Base-by-base conservation (phyloP, 805 yeast species). In the Candida nemodendra region DNA sequence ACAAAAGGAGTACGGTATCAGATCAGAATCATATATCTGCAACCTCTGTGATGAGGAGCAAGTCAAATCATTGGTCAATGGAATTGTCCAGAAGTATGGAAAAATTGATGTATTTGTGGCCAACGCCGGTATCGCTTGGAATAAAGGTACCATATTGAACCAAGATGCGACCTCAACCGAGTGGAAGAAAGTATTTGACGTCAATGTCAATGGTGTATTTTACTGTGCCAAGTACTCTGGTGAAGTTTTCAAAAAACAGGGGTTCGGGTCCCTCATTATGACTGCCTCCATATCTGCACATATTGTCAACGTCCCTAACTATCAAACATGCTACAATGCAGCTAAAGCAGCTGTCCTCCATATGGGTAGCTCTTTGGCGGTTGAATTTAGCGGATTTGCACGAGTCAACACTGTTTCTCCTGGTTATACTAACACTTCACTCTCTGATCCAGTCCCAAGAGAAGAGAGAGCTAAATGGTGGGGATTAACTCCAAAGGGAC, bases 271-370 rank as follows among this genome's bases (percentile, higher is more conserved):
- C 6, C 56, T 72, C 42, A 64, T 72, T 41, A 66, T 71, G 60
- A 72, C 78, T 13, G 77, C 75, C 5, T 71, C 76, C 16, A 72
- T 72, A 76, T 68, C 74, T 13, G 77, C 70, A 11, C 76, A 70
- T 57, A 72, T 72, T 48, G 74, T 69, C 44, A 72, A 72, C 42
- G 71, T 68, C 34, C 78, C 78, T 34, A 67, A 69, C 46, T 62
- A 63, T 45, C 77, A 72, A 50, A 70, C 74, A 36, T 65, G 66
- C 27, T 70, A 70, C 53, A 70, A 70, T 44, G 66, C 69, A 18
- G 69, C 73, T 38, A 70, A 70, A 56, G 74, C 75, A 31, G 75
- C 66, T 33, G 71, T 69, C 39, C 48, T 69, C 47, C 72, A 69
- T 46, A 59, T 69, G 49, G 68, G 70, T 22, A 67, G 62, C 51